phyloP scores from a whole-genome alignment of 768 basidiomycete genomes.

The Mycena olivaceomarginata region DNA sequence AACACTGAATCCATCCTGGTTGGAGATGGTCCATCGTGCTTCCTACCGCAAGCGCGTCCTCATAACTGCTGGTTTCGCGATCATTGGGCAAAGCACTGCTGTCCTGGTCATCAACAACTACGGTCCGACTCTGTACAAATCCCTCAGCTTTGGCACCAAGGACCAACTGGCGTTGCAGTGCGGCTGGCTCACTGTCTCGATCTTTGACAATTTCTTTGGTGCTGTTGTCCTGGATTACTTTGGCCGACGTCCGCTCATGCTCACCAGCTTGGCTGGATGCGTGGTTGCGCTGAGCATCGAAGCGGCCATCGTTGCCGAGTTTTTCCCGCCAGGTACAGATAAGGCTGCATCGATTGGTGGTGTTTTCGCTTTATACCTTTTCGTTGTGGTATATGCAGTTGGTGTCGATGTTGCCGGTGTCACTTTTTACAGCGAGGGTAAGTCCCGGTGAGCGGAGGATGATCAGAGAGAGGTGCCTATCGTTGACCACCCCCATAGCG shows the following conservation, averaged over 20 bases:
- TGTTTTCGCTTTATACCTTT: constrained; percentile 9
- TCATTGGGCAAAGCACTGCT: constrained; percentile 9
- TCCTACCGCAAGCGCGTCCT: constrained; percentile 13
- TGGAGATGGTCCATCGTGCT: constrained; percentile 7
- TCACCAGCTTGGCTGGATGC: constrained; percentile 7
- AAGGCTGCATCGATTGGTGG: constrained; percentile 2
- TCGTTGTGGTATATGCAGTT: constrained; percentile 5
- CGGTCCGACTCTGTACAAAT: constrained; percentile 5
- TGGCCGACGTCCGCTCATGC: constrained; percentile 6
- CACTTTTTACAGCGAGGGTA: constrained; percentile 9
- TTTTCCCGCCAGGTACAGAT: constrained; percentile 7
- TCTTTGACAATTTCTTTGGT: constrained; percentile 1
- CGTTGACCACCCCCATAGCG: neutral
- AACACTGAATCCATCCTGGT: constrained; percentile 10
- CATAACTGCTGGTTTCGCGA: constrained; percentile 6
- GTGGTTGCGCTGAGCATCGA: constrained; percentile 4
- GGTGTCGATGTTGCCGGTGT: constrained; percentile 8
- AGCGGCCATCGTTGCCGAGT: constrained; percentile 6
- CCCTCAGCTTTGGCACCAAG: constrained; percentile 4
- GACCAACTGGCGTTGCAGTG: constrained; percentile 8
- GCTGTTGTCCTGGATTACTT: constrained; percentile 7
- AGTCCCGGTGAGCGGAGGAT: constrained; percentile 1
- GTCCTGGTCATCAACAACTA: constrained; percentile 9
- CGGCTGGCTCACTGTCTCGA: constrained; percentile 4
- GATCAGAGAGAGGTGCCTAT: constrained; percentile 5